phyloP scores from a whole-genome alignment of 805 yeast genomes.

The Maudiozyma saulgeensis region DNA sequence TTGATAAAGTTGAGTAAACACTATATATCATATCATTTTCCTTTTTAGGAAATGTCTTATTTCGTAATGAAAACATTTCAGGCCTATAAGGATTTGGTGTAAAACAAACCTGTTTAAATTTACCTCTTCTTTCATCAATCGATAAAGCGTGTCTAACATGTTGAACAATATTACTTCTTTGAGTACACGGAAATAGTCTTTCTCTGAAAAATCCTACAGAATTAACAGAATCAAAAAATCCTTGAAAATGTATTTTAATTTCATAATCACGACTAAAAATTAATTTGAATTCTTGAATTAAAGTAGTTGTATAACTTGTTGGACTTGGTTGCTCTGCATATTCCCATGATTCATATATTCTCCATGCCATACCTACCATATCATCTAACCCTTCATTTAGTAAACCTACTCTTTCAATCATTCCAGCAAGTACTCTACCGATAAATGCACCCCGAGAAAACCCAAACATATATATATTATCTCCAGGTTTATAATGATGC shows the following conservation, averaged over 20 bases:
- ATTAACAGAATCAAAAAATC: slow-evolving; percentile 61
- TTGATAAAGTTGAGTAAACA: not conserved
- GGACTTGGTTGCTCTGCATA: slow-evolving; percentile 48
- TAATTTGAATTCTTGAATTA: slow-evolving; percentile 43
- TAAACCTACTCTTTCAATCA: slow-evolving; percentile 57
- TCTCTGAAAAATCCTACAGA: slow-evolving; percentile 55
- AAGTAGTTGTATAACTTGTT: slow-evolving; percentile 34
- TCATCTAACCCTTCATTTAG: slow-evolving; percentile 46
- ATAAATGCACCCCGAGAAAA: slow-evolving; percentile 58
- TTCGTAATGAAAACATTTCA: slow-evolving; percentile 16
- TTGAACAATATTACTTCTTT: slow-evolving; percentile 40
- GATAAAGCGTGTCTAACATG: slow-evolving; percentile 62
- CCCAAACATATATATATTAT: slow-evolving; percentile 48
- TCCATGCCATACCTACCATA: slow-evolving; percentile 53
- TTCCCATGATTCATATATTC: slow-evolving; percentile 50
- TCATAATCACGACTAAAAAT: slow-evolving; percentile 40
- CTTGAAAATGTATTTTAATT: slow-evolving; percentile 47
- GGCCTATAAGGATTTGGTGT: slow-evolving; percentile 35
- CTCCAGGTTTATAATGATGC: slow-evolving; percentile 40
- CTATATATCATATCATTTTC: not conserved
- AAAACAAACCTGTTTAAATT: slow-evolving; percentile 50
- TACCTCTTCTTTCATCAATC: slow-evolving; percentile 56
- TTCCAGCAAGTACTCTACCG: slow-evolving; percentile 54
- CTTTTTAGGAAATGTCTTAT: slow-evolving; percentile 4
- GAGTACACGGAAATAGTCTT: slow-evolving; percentile 48